A percentile compares a stretch with the other conserved stretches of the same genome.
phyloP scores from a whole-genome alignment of 305 asterid species.

The Fraxinus sp. region DNA sequence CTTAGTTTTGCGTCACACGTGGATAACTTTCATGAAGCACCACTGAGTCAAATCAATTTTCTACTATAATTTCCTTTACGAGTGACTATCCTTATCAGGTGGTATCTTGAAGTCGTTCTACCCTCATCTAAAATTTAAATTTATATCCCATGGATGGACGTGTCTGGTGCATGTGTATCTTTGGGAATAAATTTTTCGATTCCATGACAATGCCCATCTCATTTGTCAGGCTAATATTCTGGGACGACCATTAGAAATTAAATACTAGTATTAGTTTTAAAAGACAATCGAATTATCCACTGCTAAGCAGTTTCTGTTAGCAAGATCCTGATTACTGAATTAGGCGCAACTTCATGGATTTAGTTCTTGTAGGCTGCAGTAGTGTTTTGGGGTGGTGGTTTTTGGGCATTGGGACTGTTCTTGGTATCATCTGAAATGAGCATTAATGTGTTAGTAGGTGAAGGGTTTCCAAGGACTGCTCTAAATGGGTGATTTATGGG shows the following conservation, averaged over 20 bases:
- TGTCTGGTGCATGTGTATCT: background rate
- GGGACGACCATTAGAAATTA: constrained; percentile 4
- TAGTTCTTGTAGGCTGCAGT: background rate
- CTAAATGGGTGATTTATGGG: background rate
- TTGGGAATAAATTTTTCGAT: background rate
- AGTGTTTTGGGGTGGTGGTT: background rate
- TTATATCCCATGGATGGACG: background rate
- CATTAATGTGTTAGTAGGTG: background rate
- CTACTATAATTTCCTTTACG: background rate
- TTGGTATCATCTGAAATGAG: background rate
- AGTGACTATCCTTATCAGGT: background rate
- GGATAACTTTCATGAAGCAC: background rate
- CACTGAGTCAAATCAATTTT: background rate
- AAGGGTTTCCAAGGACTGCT: background rate
- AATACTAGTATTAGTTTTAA: background rate
- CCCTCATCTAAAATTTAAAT: background rate
- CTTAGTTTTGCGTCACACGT: background rate
- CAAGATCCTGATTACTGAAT: background rate
- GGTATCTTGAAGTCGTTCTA: background rate
- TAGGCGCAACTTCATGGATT: constrained; percentile 16
- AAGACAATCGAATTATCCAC: background rate
- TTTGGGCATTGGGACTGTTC: background rate
- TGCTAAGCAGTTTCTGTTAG: background rate
- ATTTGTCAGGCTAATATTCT: constrained; percentile 16
- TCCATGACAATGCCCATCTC: constrained; percentile 21